Base-by-base conservation (phyloP, 2,329 filamentous ascomycete species). In the Xylaria sp. region DNA sequence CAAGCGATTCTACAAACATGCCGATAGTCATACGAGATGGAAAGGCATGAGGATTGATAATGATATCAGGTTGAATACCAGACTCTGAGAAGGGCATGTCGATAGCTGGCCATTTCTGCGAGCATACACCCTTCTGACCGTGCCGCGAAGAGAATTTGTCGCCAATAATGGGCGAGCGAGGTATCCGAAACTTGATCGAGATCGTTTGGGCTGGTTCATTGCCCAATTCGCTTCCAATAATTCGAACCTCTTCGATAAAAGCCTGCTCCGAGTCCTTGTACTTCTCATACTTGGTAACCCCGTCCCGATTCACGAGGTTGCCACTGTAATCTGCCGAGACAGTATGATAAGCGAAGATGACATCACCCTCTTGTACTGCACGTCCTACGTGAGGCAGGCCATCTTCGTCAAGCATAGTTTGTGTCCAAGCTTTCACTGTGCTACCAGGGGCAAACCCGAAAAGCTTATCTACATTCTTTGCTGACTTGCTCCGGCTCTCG, bases 31-130 rank as follows among this genome's bases (percentile, higher is more conserved):
- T 99, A 82, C 96, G 94, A 55, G 95, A 98, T 8, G 96, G 96
- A 87, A 99, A 99, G 78, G 96, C 96, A 87, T 99, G 96, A 50
- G 96, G 96, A 84, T 99, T 99, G 86, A 99, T 99, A 82, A 99
- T 99, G 76, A 97, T 87, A 81, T 99, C 96, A 10, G 96, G 96
- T 78, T 98, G 94, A 70, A 99, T 98, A 63, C 96, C 96, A 6
- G 92, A 93, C 83, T 99, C 96, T 2, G 93, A 94, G 82, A 98
- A 99, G 3, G 96, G 96, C 93, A 99, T 96, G 80, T 98, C 94
- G 68, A 92, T 85, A 2, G 91, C 88, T 0, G 94, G 96, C 94
- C 96, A 99, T 80, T 98, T 96, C 80, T 98, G 95, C 20, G 94
- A 98, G 77, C 89, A 91, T 60, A 98, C 96, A 89, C 96, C 96